These are phyloP conservation scores for Leccinum rimulosum DNA, from an alignment of 768 basidiomycete species.

Conservation along the genomic window DNA sequence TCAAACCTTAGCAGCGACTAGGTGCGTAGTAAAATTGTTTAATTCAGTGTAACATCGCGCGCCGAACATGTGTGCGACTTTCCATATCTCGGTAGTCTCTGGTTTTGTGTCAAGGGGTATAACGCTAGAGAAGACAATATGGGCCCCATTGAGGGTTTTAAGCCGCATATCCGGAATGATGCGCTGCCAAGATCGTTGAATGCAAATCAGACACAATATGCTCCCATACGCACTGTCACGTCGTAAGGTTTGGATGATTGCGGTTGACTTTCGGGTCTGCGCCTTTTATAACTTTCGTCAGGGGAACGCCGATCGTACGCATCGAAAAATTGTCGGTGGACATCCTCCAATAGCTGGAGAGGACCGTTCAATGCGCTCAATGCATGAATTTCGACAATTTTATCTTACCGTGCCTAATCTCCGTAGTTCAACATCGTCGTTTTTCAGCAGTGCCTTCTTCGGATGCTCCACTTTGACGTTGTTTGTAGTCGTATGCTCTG, in stretches of 20 bases:
- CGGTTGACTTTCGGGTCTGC: conserved; percentile 21
- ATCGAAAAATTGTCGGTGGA: conserved; percentile 75
- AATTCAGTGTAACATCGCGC: conserved; percentile 77
- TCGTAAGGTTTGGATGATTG: conserved; percentile 50
- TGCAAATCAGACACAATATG: not conserved
- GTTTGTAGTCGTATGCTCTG: conserved; percentile 18
- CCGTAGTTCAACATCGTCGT: conserved; percentile 80
- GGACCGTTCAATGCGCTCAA: not conserved
- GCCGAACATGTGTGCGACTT: conserved; percentile 83
- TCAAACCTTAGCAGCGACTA: conserved; percentile 84
- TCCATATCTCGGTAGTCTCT: conserved; percentile 82
- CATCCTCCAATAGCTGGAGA: conserved; percentile 70
- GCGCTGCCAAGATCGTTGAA: conserved; percentile 41
- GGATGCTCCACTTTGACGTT: conserved; percentile 42
- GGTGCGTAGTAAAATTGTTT: conserved; percentile 70
- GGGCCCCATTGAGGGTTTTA: conserved; percentile 72
- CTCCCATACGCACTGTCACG: conserved; percentile 62
- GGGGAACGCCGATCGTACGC: conserved; percentile 50
- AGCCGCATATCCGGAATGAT: conserved; percentile 84
- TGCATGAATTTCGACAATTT: not conserved
- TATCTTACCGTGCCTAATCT: conserved; percentile 68
- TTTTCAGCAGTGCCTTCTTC: conserved; percentile 79
- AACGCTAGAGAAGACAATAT: conserved; percentile 91
- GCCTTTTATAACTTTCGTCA: conserved; percentile 29
- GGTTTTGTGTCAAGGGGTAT: conserved; percentile 86